These are phyloP conservation scores for Piper betle DNA, from an alignment of 164 flowering plant species.

Conservation along the genomic window DNA sequence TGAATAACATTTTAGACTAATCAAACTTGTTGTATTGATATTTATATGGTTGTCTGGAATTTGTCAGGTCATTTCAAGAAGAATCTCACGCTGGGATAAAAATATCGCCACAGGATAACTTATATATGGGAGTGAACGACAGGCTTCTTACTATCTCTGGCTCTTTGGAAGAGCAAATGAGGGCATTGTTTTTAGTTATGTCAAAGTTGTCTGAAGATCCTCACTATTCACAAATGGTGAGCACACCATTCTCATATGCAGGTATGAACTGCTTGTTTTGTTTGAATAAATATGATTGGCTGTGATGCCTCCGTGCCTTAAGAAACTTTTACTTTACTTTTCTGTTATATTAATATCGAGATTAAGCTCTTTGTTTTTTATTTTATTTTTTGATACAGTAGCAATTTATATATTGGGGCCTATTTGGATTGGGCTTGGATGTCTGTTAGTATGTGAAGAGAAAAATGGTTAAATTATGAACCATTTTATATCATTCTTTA, in stretches of 20 bases:
- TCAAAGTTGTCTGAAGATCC: conserved; percentile 71
- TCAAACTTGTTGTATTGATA: not conserved
- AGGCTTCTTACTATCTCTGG: conserved; percentile 83
- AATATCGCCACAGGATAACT: conserved; percentile 81
- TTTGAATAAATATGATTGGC: too few relatives aligned
- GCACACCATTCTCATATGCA: conserved; percentile 75
- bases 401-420: too few relatives aligned
- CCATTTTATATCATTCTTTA: too few relatives aligned
- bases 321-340: too few relatives aligned
- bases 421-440: too few relatives aligned
- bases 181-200: conserved; percentile 60
- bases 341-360: too few relatives aligned
- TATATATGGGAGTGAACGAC: conserved; percentile 61
- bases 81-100: conserved; percentile 86
- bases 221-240: conserved; percentile 61
- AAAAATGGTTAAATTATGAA: too few relatives aligned
- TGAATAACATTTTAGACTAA: not conserved
- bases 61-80: conserved; percentile 85
- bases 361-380: too few relatives aligned
- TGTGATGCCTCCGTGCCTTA: not conserved
- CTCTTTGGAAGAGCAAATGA: conserved; percentile 71
- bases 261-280: conserved; percentile 15
- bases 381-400: too few relatives aligned
- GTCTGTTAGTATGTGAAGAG: too few relatives aligned
- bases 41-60: conserved; percentile 1